Base-by-base conservation (phyloP, 2,329 filamentous ascomycete genomes). In the Penicillium psychrosexuale region DNA sequence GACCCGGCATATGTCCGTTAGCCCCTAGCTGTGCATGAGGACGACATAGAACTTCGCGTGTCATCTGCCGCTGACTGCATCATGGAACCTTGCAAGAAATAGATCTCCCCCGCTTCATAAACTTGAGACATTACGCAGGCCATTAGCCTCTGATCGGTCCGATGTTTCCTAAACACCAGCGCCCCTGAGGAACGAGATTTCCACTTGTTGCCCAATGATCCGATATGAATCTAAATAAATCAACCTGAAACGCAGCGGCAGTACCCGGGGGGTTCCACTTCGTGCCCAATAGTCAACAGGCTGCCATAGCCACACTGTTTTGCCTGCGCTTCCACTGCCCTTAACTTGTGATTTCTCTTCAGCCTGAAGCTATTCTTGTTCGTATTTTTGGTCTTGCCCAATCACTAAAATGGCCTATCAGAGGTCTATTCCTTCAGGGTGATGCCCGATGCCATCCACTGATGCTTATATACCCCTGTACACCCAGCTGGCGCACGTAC, bases 371-470 rank as follows among this genome's bases (percentile, higher is more conserved):
- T 61, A 64, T 64, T 61, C 38, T 22, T 46, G 45, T 49, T 27
- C 8, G 51, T 58, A 27, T 51, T 55, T 59, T 53, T 22, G 47
- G 51, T 54, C 50, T 59, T 27, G 62, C 62, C 63, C 61, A 62
- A 63, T 63, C 54, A 55, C 42, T 38, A 24, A 49, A 28, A 55
- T 53, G 54, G 59, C 63, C 62, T 65, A 65, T 65, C 57, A 64
- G 54, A 55, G 48, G 38, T 33, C 44, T 7, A n/a, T 51, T 44
- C 36, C 47, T 47, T 46, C 55, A 51, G 55, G 51, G 52, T 64
- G 62, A 45, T 65, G 63, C 62, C 63, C 63, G 62, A 65, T 56
- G 33, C 19, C 22, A 34, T 64, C 56, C 48, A 55, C 54, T 54
- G 51, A 56, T 50, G 55, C 33, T 61, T 65, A 64, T 62, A 62